Base-by-base conservation (phyloP, 1,284 basidiomycete genomes). In the Anthracocystis panici-leucophaei region DNA sequence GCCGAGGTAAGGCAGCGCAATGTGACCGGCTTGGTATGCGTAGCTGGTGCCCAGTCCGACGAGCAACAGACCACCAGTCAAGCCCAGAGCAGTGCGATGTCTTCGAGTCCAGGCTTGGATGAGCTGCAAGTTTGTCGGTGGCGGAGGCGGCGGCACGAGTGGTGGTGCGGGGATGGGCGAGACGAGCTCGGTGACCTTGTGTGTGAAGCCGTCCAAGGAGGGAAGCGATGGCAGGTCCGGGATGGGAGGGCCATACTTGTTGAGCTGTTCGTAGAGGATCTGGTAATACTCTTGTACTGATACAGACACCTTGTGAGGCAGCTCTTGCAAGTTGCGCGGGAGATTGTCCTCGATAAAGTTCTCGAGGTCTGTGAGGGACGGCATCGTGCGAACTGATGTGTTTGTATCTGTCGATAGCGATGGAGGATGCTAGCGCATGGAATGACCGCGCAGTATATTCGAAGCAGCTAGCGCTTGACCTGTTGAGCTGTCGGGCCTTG, bases 341-440 rank as follows among this genome's bases (percentile, higher is more conserved):
- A 79, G 57, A 38, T 73, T 68, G 33, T 74, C 64, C 72, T 80
- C 78, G 61, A 82, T 73, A 55, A 79, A 80, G 42, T 78, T 69
- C 21, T 82, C 81, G 49, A 82, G 65, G 48, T 81, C 80, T n/a
- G 63, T 57, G 46, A 82, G 74, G 9, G 77, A 73, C 5, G 76
- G 80, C 81, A 82, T 81, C 49, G 16, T 52, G 60, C 12, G 14
- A 31, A 8, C 21, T 12, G 23, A 33, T 29, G 42, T 18, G 10
- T 3, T 20, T 53, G 41, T 52, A 52, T 44, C n/a, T 46, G 1
- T 11, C 35, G 12, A 23, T 21, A 54, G 40, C 25, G 25, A 12
- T 27, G 18, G 27, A 25, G 21, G 21, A 38, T 16, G 51, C 33
- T n/a, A 29, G 25, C 16, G 51, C 51, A 27, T 40, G 23, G 10